Evolutionary conservation across 1,139 yeast genomes (phyloP), one percentile per base, ranked within the genome.

Genomic region (Magnusiomyces sp.): DNA sequence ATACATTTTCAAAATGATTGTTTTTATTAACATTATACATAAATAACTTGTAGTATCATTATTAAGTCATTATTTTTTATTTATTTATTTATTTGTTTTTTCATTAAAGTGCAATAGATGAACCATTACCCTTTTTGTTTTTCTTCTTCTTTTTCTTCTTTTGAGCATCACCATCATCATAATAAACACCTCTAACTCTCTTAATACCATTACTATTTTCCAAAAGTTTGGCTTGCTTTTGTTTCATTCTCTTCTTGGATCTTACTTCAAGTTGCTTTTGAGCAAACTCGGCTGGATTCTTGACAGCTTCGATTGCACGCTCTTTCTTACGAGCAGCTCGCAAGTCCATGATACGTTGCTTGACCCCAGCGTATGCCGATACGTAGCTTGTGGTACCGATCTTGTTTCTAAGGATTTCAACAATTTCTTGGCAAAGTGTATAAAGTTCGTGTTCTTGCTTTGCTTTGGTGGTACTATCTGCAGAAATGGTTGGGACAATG

Each of bases 271-370:
- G 64, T 68, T 85, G 87, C 65, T 85, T 78, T 60, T 76, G 77
- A 2, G 96, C 95, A 23, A 87, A 82, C 42, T 77, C 68, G 19
- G 84, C 95, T 0, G 98, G 98, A 4, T 86, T 85, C 13, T 76
- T 75, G 3, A 90, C 74, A 1, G 90, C 87, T 64, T 87, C 70
- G 55, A 85, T 82, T 0, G 95, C 84, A 52, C 90, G 75, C 62
- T 81, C 83, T 1, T 85, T 76, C 61, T 74, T 81, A 67, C 97
- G 79, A 47, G 87, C 94, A 54, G 76, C 75, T 61, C 97, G 78
- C 64, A 88, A 76, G 32, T 72, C 71, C 41, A 69, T 69, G 19
- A 90, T 82, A 14, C 63, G 62, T 56, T 74, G 80, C 61, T 80
- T 79, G 14, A 88, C 95, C 49, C 71, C 71, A 1, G 87, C 70